Evolutionary conservation across 2,329 filamentous ascomycete species (phyloP).

Genomic region (Arachnomyces sp.): DNA sequence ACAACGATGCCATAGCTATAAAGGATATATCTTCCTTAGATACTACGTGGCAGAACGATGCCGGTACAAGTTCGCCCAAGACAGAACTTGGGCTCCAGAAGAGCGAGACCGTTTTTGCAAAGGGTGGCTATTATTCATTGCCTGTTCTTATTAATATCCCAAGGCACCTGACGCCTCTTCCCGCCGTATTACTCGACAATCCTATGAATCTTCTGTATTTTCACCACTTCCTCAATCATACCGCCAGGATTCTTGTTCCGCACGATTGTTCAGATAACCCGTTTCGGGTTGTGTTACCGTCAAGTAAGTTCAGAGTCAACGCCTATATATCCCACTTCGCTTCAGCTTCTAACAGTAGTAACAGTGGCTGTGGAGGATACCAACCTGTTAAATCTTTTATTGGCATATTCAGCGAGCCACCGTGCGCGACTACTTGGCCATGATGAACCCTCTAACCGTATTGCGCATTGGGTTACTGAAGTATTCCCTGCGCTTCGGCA

Average conservation of each 20-base stretch:
- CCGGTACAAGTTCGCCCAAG: constrained; percentile 25
- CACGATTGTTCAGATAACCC: constrained; percentile 56
- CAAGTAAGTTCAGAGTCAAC: constrained; percentile 49
- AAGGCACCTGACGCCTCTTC: constrained; percentile 50
- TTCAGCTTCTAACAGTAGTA: constrained; percentile 10
- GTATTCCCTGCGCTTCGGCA: constrained; percentile 59
- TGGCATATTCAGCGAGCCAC: constrained; percentile 80
- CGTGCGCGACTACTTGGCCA: constrained; percentile 67
- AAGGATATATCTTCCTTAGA: constrained; percentile 39
- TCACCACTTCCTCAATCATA: constrained; percentile 71
- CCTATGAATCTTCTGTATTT: constrained; percentile 75
- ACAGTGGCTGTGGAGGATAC: constrained; percentile 37
- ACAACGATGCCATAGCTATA: constrained; percentile 64
- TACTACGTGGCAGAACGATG: constrained; percentile 13
- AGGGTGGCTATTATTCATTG: constrained; percentile 61
- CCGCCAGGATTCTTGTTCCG: constrained; percentile 58
- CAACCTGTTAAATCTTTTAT: constrained; percentile 66
- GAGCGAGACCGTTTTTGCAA: constrained; percentile 47
- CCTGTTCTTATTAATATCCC: constrained; percentile 60
- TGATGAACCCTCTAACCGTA: constrained; percentile 66
- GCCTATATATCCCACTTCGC: constrained; percentile 44
- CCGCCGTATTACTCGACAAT: constrained; percentile 55
- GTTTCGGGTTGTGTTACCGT: constrained; percentile 54
- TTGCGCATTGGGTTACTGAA: constrained; percentile 71
- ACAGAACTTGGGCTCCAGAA: constrained; percentile 44